Evolutionary conservation across 768 basidiomycete genomes (phyloP).

Genomic region (Phlegmacium glaucopus): DNA sequence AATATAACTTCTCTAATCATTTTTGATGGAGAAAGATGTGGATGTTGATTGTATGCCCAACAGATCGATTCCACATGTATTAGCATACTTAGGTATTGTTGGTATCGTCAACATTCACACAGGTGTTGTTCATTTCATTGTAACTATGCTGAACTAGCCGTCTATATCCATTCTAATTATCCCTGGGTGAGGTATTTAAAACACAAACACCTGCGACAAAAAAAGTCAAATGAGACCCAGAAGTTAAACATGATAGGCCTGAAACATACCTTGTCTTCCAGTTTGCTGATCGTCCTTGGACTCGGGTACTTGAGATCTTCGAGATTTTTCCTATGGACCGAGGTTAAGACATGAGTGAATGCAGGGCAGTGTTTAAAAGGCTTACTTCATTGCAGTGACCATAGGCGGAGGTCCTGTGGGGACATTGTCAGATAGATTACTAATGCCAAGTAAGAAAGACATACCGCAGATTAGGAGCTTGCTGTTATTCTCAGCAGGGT

Average conservation of each 20-base stretch:
- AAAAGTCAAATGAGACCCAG: constrained; percentile 6
- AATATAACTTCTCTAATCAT: too few relatives aligned
- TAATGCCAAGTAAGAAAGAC: constrained; percentile 1
- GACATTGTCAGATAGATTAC: background rate
- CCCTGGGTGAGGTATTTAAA: constrained; percentile 23
- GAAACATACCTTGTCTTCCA: constrained; percentile 70
- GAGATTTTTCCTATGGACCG: constrained; percentile 70
- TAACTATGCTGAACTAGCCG: too few relatives aligned
- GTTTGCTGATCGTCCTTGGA: constrained; percentile 89
- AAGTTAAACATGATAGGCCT: constrained; percentile 3
- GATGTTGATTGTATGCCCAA: too few relatives aligned
- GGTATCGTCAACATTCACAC: too few relatives aligned
- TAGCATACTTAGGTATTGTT: too few relatives aligned
- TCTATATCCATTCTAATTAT: constrained; percentile 3
- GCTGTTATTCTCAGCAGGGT: constrained; percentile 53
- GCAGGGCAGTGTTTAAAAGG: background rate
- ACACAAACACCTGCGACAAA: constrained; percentile 38
- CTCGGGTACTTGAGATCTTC: constrained; percentile 84
- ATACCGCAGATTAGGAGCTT: constrained; percentile 86
- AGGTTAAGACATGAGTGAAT: constrained; percentile 9
- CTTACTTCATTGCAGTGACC: constrained; percentile 51
- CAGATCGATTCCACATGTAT: too few relatives aligned
- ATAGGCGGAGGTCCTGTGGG: constrained; percentile 56
- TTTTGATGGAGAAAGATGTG: too few relatives aligned
- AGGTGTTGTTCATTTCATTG: too few relatives aligned